Base-by-base conservation (phyloP, 1,139 yeast species). In the Suhomyces bokatorum region DNA sequence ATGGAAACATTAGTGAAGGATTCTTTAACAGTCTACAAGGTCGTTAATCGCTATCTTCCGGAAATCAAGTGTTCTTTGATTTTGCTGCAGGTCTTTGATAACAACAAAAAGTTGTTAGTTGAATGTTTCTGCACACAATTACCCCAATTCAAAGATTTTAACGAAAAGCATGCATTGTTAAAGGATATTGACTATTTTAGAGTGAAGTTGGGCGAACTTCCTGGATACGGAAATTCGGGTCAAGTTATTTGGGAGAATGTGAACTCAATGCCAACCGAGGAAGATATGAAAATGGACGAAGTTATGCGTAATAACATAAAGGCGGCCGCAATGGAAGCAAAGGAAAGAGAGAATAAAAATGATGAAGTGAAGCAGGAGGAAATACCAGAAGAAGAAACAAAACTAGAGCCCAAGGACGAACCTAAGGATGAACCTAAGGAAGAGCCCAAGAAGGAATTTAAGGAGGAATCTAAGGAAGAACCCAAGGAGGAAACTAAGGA, bases 1-100 rank as follows among this genome's bases (percentile, higher is more conserved):
- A 85, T 86, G 88, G 83, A 78, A 49, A 75, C 77, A 2, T 63
- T 86, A 40, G 85, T 84, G 37, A 83, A 80, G 50, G 91, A 85
- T 50, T 83, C 90, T 0, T 57, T 74, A 15, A 80, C 86, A 0
- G 82, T 86, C 28, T 71, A 83, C 1, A 78, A 81, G 49, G 85
- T 83, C 6, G 68, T 86, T 39, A 73, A 74, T 38, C 78, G 80
- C 49, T 82, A 83, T 53, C 64, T 86, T 35, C 82, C 87, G 0
- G 75, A 74, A 37, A 53, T 66, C 12, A 80, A 81, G 46, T 77
- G 78, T 47, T 59, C 76, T 1, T 57, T 70, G 9, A 69, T 81
- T 32, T 68, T 85, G 42, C 77, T 77, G 61, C 78, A 75, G 50
- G 80, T 81, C 7, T 82, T 83, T 58, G 83, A 77, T 40, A 77